These are phyloP conservation scores for Hordeum marinum DNA, from an alignment of 176 grass and related monocot genomes.

Conservation along the genomic window DNA sequence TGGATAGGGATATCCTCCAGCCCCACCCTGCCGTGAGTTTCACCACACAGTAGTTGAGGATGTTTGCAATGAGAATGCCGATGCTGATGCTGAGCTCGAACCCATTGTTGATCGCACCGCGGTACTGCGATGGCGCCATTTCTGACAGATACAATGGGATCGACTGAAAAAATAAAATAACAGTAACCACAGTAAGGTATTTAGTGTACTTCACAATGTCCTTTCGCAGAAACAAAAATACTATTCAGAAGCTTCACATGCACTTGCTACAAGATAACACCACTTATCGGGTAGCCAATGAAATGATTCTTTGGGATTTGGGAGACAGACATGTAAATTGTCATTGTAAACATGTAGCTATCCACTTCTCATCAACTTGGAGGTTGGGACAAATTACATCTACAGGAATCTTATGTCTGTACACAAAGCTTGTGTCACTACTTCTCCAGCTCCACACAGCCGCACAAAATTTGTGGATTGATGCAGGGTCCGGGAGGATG, in stretches of 20 bases:
- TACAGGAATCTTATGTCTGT: background rate
- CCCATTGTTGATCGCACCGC: conserved; percentile 73
- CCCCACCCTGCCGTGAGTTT: conserved; percentile 47
- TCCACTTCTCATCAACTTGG: background rate
- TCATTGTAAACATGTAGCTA: background rate
- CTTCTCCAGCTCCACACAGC: background rate
- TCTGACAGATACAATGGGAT: conserved; percentile 88
- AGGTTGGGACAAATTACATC: background rate
- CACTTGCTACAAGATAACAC: background rate
- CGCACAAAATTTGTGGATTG: background rate
- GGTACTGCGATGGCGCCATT: conserved; percentile 69
- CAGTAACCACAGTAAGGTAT: background rate
- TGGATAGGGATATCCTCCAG: conserved; percentile 80
- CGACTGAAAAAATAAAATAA: conserved; percentile 43
- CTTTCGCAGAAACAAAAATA: background rate
- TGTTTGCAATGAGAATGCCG: conserved; percentile 70
- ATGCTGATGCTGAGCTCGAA: conserved; percentile 78
- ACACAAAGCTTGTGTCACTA: background rate
- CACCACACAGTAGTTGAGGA: conserved; percentile 75
- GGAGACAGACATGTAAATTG: background rate
- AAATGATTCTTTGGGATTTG: background rate
- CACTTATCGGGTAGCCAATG: background rate
- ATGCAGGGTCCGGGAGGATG: background rate
- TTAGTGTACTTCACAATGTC: background rate
- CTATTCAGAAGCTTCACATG: background rate